A percentile compares a stretch with the other conserved stretches of the same genome.
These are phyloP conservation scores for Diplodia corticola DNA, from an alignment of 2,329 filamentous ascomycete genomes.

Conservation along the genomic window DNA sequence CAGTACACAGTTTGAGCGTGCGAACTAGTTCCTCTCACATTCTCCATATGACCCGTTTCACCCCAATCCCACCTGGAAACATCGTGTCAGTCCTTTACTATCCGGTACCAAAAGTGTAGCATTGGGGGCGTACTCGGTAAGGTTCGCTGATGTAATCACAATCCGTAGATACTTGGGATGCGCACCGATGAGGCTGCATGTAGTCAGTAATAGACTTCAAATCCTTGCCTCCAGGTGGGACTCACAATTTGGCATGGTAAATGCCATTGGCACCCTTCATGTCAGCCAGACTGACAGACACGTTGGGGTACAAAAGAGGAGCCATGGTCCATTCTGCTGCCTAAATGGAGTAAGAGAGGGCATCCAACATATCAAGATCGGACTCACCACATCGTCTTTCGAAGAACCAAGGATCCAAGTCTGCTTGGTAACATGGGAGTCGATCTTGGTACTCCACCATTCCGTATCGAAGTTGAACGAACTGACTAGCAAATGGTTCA, in stretches of 20 bases:
- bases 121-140: constrained; percentile 64
- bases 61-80: constrained; percentile 66
- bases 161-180: constrained; percentile 72
- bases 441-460: constrained; percentile 75
- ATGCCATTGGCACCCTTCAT: constrained; percentile 70
- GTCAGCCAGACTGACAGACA: constrained; percentile 75
- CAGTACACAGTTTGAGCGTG: not conserved
- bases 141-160: constrained; percentile 83
- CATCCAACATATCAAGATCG: too few relatives aligned
- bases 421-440: constrained; percentile 55
- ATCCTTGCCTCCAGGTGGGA: not conserved
- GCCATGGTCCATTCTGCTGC: constrained; percentile 15
- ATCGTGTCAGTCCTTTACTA: not conserved
- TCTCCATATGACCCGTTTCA: constrained; percentile 80
- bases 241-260: constrained; percentile 85
- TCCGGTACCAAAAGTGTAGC: not conserved
- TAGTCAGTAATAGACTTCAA: not conserved
- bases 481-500: constrained; percentile 78
- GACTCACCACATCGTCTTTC: constrained; percentile 38
- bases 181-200: constrained; percentile 71
- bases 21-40: constrained; percentile 52
- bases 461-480: constrained; percentile 84
- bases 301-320: constrained; percentile 47
- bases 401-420: constrained; percentile 62
- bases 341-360: not conserved